These are phyloP conservation scores for Monosporascus sp. DNA, from an alignment of 2,329 filamentous ascomycete species.

Conservation along the genomic window DNA sequence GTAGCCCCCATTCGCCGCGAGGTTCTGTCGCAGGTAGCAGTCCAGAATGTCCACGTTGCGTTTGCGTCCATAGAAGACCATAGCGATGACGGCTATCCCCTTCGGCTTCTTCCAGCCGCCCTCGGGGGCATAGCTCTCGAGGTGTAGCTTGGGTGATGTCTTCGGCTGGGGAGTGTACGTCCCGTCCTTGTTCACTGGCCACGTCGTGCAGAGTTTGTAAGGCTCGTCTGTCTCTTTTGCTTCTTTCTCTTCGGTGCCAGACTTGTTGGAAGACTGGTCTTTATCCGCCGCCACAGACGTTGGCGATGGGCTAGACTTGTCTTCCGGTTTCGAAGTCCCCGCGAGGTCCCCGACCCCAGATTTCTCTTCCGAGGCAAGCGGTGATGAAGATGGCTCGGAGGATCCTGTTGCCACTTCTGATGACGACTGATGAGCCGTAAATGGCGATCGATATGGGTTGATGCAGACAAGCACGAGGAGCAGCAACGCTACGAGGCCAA, in stretches of 20 bases:
- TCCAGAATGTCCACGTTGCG: slow-evolving; percentile 40
- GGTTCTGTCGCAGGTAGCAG: slow-evolving; percentile 40
- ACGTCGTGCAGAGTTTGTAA: slow-evolving; percentile 5
- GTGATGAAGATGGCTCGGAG: too few species aligned
- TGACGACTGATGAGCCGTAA: background rate
- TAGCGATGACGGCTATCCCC: slow-evolving; percentile 33
- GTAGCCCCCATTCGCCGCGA: slow-evolving; percentile 39
- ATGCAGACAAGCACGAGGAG: background rate
- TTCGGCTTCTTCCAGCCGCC: slow-evolving; percentile 24
- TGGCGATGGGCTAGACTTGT: too few species aligned
- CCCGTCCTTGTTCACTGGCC: slow-evolving; percentile 8
- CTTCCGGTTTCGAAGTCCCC: too few species aligned
- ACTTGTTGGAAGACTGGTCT: background rate
- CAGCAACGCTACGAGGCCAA: background rate
- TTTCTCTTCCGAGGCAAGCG: too few species aligned
- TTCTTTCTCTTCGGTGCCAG: background rate
- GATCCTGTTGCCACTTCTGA: too few species aligned
- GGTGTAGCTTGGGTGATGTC: background rate
- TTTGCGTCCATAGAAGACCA: slow-evolving; percentile 42
- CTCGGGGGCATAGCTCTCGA: slow-evolving; percentile 18
- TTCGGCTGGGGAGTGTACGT: background rate
- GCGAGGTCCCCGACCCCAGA: too few species aligned
- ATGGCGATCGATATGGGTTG: background rate
- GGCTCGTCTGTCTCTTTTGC: background rate
- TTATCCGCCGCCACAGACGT: background rate